Evolutionary conservation across 148 eudicot genomes (phyloP), one percentile per base, ranked within the genome.

Genomic region (Dianthus caryophyllus): DNA sequence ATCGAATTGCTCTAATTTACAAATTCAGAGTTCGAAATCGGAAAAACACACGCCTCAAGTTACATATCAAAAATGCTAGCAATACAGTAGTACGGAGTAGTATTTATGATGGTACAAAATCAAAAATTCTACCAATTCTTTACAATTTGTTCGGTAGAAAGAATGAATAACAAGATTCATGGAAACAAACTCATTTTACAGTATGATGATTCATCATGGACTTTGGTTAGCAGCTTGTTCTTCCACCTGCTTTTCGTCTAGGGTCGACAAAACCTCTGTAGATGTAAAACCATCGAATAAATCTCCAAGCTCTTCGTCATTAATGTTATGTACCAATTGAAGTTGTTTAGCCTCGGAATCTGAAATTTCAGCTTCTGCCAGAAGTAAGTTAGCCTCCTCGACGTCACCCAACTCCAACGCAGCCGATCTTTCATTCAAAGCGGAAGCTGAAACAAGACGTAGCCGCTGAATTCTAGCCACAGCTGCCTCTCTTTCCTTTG

Each of bases 351-450:
- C 96, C 77, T 84, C 88, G 41, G 77, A 71, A 20, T 82, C 84
- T 21, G 87, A 82, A 51, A 82, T 83, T 66, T 82, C 85, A 71
- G 88, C 90, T 76, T 88, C 96, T n/a, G 82, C 78, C 21, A 78
- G 82, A 38, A 88, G 86, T 46, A 76, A 66, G 41, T 86, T 76
- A 71, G 91, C 91, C 80, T 88, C 96, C 68, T 80, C 83, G 13
- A 64, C 52, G 56, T 88, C 96, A 61, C 91, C 88, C 39, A 82
- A 72, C 50, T 86, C 88, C 43, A 88, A 55, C 56, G 96, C 88
- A 53, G 96, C 85, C 20, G 77, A 70, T 74, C 83, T 68, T 77
- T 86, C 91, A 18, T 85, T 77, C 33, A 71, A 67, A 64, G 84
- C 87, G 31, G 83, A 77, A 48, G 82, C 74, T 50, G 84, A 81